Evolutionary conservation across 2,329 filamentous ascomycete genomes (phyloP), one percentile per base, ranked within the genome.

Genomic region (Aspergillus brasiliensis): DNA sequence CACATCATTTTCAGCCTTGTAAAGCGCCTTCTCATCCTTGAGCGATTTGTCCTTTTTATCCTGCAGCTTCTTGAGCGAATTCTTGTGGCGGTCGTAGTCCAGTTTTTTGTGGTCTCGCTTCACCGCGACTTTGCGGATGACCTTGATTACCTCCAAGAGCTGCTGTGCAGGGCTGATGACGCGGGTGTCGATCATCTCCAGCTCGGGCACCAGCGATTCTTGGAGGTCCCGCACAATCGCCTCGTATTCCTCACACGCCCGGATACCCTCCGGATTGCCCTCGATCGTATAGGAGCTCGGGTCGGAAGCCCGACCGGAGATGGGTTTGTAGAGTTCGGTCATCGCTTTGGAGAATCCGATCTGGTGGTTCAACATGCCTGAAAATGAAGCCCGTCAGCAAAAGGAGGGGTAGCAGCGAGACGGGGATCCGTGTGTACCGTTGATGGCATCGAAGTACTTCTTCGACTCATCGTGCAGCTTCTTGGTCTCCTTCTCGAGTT

Each of bases 41-140:
- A 96, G 80, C 3, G 86, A 90, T 78, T 96, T 96, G 62, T 99
- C 95, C 78, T 97, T 97, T 81, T 99, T 99, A 62, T 98, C 95
- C 75, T 97, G 90, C 44, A 98, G 82, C 81, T 97, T 98, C 82
- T 98, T 99, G 65, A 96, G 83, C 0, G 88, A 83, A 42, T 88
- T 83, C 54, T 89, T 88, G 77, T 92, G 92, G 62, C 94, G 89
- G 75, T 99, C 95, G 76, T 93, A 97, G 78, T 99, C 95, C 59
- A 99, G 84, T 77, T 97, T 91, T 81, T 99, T 99, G 83, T 98
- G 95, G 72, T 98, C 91, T 71, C 95, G 91, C 83, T 99, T 99
- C 63, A 86, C 76, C 10, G 89, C 87, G 19, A 90, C 87, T 80
- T 99, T 99, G 65, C 92, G 90, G 73, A 98, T 96, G 48, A 91